These are phyloP conservation scores for Candida berthetii DNA, from an alignment of 805 yeast species.

Conservation along the genomic window DNA sequence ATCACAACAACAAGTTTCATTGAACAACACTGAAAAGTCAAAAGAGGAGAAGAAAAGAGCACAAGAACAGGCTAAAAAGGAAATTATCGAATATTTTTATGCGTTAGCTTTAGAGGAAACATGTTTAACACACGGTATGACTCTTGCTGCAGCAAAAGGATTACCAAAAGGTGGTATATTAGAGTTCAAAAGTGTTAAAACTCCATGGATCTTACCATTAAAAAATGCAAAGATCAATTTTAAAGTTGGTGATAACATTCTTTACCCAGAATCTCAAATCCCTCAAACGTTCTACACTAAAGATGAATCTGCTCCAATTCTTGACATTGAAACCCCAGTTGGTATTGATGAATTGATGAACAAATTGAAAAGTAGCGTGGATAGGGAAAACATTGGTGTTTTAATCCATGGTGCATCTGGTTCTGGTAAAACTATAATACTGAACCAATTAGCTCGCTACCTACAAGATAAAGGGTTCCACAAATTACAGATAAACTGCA, in stretches of 20 bases:
- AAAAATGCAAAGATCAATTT: conserved; percentile 30
- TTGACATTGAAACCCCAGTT: conserved; percentile 28
- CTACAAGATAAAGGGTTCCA: conserved; percentile 36
- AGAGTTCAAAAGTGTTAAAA: conserved; percentile 31
- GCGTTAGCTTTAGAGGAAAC: conserved; percentile 15
- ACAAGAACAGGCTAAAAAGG: conserved; percentile 15
- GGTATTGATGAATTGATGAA: conserved; percentile 48
- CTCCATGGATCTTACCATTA: conserved; percentile 35
- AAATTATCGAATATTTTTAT: conserved; percentile 11
- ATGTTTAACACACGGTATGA: conserved; percentile 43
- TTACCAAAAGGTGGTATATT: conserved; percentile 59
- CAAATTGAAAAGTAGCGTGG: conserved; percentile 31
- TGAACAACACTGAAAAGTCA: conserved; percentile 4
- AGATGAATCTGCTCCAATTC: too few species aligned
- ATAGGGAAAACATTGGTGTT: conserved; percentile 45
- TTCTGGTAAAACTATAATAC: conserved; percentile 67
- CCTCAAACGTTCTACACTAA: conserved; percentile 6
- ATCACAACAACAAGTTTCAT: conserved; percentile 1
- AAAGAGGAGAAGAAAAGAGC: conserved; percentile 14
- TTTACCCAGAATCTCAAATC: conserved; percentile 11
- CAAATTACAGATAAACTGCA: conserved; percentile 47
- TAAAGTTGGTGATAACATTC: conserved; percentile 44
- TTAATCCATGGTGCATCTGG: conserved; percentile 73
- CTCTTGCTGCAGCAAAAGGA: conserved; percentile 43
- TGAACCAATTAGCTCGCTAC: conserved; percentile 32